These are phyloP conservation scores for Nakazawaea sp. DNA, from an alignment of 805 yeast species.

Conservation along the genomic window DNA sequence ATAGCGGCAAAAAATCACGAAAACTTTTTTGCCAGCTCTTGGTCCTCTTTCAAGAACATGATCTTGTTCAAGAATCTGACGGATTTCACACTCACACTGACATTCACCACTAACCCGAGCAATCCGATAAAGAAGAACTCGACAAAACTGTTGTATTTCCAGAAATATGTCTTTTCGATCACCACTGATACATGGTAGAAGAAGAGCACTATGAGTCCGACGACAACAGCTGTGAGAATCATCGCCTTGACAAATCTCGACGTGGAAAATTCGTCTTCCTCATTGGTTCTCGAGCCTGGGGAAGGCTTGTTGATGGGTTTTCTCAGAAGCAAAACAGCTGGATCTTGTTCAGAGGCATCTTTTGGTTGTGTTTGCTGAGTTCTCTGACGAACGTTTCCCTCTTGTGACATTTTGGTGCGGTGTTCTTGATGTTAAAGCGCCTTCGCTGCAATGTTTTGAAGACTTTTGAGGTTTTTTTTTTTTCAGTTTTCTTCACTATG, in stretches of 20 bases:
- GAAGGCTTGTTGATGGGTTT: slow-evolving; percentile 8
- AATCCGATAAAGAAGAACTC: slow-evolving; percentile 1
- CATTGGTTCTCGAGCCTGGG: background rate
- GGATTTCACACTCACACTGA: slow-evolving; percentile 12
- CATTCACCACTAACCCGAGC: slow-evolving; percentile 14
- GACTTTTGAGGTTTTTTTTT: no score
- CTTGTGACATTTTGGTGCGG: no score
- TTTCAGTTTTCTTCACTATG: no score
- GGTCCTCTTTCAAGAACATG: slow-evolving; percentile 19
- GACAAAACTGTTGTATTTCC: slow-evolving; percentile 12
- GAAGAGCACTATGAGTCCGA: slow-evolving; percentile 3
- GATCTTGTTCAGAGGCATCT: no score
- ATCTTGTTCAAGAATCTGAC: slow-evolving; percentile 16
- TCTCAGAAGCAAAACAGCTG: background rate
- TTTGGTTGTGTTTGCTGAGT: no score
- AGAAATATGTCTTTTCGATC: slow-evolving; percentile 3
- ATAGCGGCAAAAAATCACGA: no score
- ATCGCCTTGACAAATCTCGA: slow-evolving; percentile 15
- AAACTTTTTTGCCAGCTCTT: slow-evolving; percentile 17
- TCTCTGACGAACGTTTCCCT: no score
- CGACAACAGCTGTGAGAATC: slow-evolving; percentile 13
- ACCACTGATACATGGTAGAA: slow-evolving; percentile 7
- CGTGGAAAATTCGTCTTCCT: slow-evolving; percentile 17
- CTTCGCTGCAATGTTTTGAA: no score
- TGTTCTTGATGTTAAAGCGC: no score